A percentile compares a stretch with the other conserved stretches of the same genome.
Evolutionary conservation across 176 grass and related monocot genomes (phyloP).

Genomic region (Paspalum vaginatum): DNA sequence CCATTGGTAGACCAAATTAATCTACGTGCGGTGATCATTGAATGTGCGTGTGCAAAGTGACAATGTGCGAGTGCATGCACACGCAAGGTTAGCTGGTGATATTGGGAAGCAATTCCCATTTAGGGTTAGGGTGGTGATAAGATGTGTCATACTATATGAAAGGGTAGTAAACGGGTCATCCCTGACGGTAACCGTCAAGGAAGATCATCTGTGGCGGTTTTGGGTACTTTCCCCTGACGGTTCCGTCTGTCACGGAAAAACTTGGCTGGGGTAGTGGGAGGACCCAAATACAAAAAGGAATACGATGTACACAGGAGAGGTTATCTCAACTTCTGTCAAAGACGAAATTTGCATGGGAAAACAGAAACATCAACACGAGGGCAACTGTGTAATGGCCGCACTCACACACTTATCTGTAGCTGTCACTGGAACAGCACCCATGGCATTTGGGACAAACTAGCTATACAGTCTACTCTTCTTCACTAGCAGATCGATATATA

Average conservation of each 20-base stretch:
- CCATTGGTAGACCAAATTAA: background rate
- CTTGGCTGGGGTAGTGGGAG: background rate
- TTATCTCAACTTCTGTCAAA: background rate
- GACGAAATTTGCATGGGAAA: too few species aligned
- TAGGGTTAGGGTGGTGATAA: background rate
- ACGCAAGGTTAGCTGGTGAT: background rate
- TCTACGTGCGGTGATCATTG: background rate
- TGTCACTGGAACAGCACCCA: too few species aligned
- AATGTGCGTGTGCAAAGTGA: too few species aligned
- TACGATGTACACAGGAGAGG: background rate
- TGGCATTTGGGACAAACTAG: too few species aligned
- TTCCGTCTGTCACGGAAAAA: too few species aligned
- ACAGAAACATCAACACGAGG: background rate
- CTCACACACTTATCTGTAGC: too few species aligned
- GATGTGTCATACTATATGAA: background rate
- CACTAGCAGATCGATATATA: background rate
- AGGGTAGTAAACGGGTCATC: too few species aligned
- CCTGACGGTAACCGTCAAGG: too few species aligned
- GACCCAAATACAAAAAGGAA: background rate
- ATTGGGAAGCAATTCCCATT: background rate
- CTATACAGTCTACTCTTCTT: background rate
- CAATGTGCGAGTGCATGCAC: background rate
- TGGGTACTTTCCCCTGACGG: too few species aligned
- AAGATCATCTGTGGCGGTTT: too few species aligned
- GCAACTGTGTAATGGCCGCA: background rate